Evolutionary conservation across 768 basidiomycete genomes (phyloP), one percentile per base, ranked within the genome.

Genomic region (Hygrophoropsis aurantiaca): DNA sequence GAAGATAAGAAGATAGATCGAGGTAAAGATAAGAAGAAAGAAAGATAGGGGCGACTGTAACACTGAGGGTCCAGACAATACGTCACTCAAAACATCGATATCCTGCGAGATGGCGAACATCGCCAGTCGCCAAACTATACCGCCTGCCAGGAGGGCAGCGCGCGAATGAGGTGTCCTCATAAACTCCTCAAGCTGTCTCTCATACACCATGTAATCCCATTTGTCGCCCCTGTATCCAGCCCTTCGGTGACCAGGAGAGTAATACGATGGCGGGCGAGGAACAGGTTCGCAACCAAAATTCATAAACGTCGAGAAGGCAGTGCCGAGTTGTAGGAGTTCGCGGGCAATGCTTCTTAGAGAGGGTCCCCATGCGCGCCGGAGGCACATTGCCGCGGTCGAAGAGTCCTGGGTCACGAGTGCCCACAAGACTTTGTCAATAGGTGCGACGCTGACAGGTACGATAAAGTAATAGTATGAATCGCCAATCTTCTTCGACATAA

Each of bases 71-170:
- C n/a, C n/a, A n/a, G n/a, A n/a, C n/a, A n/a, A n/a, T n/a, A n/a
- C n/a, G n/a, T n/a, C n/a, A n/a, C n/a, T n/a, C n/a, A n/a, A n/a
- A n/a, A n/a, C n/a, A n/a, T n/a, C n/a, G n/a, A n/a, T n/a, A n/a
- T 34, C 32, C 32, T 10, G 11, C 16, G n/a, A n/a, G n/a, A n/a
- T n/a, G n/a, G n/a, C n/a, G n/a, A n/a, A n/a, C n/a, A n/a, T n/a
- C n/a, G 44, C 44, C 38, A 44, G 21, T 23, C 20, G 13, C 44
- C 44, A 44, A 15, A 44, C 7, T 16, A 44, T 18, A 2, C 44
- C 44, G 8, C 44, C 44, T 5, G 33, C 16, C 24, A 44, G 44
- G 18, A 44, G 37, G 13, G 44, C 44, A 0, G 20, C 44, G 20
- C 44, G 33, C 13, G 44, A 11, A 3, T 11, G 44, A 15, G 44